Evolutionary conservation across 169 alveolate genomes (phyloP).

Genomic region (Cytauxzoon felis): DNA sequence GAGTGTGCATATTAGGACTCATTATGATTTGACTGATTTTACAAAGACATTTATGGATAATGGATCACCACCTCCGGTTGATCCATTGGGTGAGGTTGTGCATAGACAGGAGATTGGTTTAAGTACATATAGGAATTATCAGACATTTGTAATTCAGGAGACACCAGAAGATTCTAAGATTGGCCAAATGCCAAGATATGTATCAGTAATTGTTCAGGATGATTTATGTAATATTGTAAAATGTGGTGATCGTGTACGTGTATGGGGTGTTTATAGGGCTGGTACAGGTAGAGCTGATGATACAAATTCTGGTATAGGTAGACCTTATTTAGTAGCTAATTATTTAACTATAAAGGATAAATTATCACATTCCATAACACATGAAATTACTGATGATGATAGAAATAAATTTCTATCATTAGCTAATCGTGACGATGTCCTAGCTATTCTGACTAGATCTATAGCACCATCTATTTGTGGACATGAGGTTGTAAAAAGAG

Average conservation of each 20-base stretch:
- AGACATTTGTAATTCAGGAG: slow-evolving; percentile 91
- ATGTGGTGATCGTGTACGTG: slow-evolving; percentile 90
- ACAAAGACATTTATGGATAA: slow-evolving; percentile 62
- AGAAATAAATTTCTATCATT: slow-evolving; percentile 61
- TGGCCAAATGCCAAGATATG: slow-evolving; percentile 96
- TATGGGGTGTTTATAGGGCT: slow-evolving; percentile 94
- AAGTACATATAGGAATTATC: slow-evolving; percentile 88
- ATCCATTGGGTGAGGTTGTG: slow-evolving; percentile 70
- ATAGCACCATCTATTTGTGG: slow-evolving; percentile 98
- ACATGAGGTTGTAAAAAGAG: slow-evolving; percentile 88
- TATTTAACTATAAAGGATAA: slow-evolving; percentile 73
- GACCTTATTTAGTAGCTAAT: slow-evolving; percentile 89
- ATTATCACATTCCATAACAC: slow-evolving; percentile 47
- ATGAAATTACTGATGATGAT: slow-evolving; percentile 70
- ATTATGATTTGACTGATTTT: slow-evolving; percentile 73
- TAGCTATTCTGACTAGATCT: slow-evolving; percentile 87
- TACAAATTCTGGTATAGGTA: slow-evolving; percentile 83
- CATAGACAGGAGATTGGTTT: slow-evolving; percentile 89
- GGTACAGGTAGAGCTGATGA: slow-evolving; percentile 76
- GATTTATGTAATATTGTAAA: slow-evolving; percentile 85
- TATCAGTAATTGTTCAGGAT: slow-evolving; percentile 89
- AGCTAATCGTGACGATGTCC: slow-evolving; percentile 78
- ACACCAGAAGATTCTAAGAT: slow-evolving; percentile 97
- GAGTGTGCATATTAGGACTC: slow-evolving; percentile 79
- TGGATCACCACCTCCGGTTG: slow-evolving; percentile 72